These are phyloP conservation scores for Fusarium nematophilum DNA, from an alignment of 2,329 filamentous ascomycete species.

Conservation along the genomic window DNA sequence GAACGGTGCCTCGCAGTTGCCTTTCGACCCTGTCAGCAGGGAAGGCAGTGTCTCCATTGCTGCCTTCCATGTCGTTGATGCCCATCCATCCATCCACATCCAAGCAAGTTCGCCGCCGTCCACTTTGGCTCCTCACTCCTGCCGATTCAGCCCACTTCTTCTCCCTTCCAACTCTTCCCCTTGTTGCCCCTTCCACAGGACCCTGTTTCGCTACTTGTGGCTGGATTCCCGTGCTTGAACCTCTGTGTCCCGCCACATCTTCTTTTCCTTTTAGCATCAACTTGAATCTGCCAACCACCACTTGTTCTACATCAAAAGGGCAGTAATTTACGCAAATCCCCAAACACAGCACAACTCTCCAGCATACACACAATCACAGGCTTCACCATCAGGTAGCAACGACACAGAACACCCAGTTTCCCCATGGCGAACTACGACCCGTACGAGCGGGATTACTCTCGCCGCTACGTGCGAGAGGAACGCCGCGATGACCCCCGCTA, in stretches of 20 bases:
- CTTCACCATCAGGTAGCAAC: conserved; percentile 5
- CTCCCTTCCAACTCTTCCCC: background rate
- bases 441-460: conserved; percentile 63
- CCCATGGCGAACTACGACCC: conserved; percentile 63
- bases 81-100: conserved; percentile 29
- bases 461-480: conserved; percentile 66
- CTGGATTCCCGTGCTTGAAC: conserved; percentile 22
- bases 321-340: background rate
- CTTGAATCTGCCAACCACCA: conserved; percentile 4
- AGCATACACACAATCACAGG: conserved; percentile 4
- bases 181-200: conserved; percentile 29
- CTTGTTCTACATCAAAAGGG: background rate
- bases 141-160: conserved; percentile 25
- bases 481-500: conserved; percentile 65
- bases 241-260: conserved; percentile 20
- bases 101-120: conserved; percentile 17
- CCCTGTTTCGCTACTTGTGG: conserved; percentile 37
- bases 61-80: conserved; percentile 37
- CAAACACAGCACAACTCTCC: background rate
- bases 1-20: background rate
- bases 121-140: conserved; percentile 3
- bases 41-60: conserved; percentile 29
- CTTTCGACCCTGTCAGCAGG: conserved; percentile 11
- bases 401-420: conserved; percentile 14
- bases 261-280: conserved; percentile 22